phyloP scores from a whole-genome alignment of 805 yeast species.

The Candida arabinofermentans region DNA sequence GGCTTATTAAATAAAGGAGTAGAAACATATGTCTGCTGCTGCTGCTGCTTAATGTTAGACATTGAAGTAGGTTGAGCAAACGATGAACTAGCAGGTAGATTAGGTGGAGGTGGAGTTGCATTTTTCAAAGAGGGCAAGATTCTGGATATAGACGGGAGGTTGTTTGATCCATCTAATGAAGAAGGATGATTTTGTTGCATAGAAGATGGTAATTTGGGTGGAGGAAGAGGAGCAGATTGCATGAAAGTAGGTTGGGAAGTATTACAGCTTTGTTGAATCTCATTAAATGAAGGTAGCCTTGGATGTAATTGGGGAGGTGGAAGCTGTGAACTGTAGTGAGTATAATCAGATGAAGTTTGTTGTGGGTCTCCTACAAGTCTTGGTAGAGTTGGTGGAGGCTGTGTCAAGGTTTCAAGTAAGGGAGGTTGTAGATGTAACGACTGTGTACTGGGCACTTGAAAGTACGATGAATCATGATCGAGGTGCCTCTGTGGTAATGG shows the following conservation, averaged over 20 bases:
- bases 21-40: no score
- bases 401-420: no score
- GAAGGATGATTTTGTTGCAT: not conserved
- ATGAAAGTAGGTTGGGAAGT: not conserved
- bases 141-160: not conserved
- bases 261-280: not conserved
- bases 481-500: no score
- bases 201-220: not conserved
- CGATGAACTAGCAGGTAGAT: not conserved
- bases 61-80: not conserved
- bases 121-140: not conserved
- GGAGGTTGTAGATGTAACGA: no score
- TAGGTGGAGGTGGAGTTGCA: not conserved
- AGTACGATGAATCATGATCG: no score
- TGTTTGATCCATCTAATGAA: not conserved
- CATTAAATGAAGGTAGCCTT: not conserved
- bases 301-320: not conserved
- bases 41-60: not conserved
- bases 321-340: not conserved
- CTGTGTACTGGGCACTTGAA: no score
- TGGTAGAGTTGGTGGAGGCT: no score
- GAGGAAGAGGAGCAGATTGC: not conserved
- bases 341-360: no score
- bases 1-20: no score
- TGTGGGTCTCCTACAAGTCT: no score